A percentile compares a stretch with the other conserved stretches of the same genome.
Evolutionary conservation across 2,329 filamentous ascomycete species (phyloP).

Genomic region (Pestalotiopsis sp.): DNA sequence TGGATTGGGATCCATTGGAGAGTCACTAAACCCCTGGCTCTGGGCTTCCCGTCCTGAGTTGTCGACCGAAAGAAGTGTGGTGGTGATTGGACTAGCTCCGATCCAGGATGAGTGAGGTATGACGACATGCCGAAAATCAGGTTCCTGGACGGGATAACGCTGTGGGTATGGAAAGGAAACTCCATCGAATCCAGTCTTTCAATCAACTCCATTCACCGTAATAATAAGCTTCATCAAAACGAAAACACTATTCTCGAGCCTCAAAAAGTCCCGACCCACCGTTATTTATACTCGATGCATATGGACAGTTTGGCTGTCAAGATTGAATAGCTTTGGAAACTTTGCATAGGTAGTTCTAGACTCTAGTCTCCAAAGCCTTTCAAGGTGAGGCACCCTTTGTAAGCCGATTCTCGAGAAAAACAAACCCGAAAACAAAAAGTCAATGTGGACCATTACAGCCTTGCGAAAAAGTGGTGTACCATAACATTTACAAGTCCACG

Average conservation of each 20-base stretch:
- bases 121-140: conserved; percentile 11
- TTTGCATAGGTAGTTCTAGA: no score
- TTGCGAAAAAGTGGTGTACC: neutral
- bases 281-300: neutral
- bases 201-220: neutral
- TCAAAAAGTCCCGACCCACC: neutral
- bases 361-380: no score
- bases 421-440: no score
- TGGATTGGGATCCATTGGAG: neutral
- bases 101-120: neutral
- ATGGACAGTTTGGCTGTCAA: neutral
- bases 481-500: neutral
- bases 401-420: no score
- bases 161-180: neutral
- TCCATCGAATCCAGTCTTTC: neutral
- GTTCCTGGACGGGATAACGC: neutral
- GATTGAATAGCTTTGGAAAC: no score
- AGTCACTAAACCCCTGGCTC: neutral
- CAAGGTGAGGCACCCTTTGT: no score
- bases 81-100: conserved; percentile 7
- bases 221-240: neutral
- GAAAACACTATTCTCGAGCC: neutral
- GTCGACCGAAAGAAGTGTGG: conserved; percentile 1
- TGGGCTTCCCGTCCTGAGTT: conserved; percentile 6
- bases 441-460: no score